Conservation (phyloP, 176 grass and related monocot genomes). For the Poa annua region DNA sequence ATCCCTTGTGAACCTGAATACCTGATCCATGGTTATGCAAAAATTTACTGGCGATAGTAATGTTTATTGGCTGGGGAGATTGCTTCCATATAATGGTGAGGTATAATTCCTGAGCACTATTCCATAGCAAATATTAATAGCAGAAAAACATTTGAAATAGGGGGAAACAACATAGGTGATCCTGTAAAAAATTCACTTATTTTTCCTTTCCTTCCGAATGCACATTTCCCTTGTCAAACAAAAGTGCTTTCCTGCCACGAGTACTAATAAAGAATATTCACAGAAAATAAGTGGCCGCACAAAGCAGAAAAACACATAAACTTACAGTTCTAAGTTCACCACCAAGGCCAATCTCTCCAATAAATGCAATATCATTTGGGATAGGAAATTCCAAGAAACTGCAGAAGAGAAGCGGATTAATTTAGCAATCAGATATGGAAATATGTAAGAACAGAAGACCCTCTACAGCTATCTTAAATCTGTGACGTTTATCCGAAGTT, state of each 20-base stretch:
- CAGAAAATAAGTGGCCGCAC: not conserved
- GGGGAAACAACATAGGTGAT: not conserved
- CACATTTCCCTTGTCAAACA: not conserved
- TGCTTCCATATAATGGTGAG: not conserved
- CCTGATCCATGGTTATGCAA: not conserved
- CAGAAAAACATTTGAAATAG: not conserved
- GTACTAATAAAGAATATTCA: constrained; percentile 27
- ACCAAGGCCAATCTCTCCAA: constrained; percentile 88
- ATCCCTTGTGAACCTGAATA: not conserved
- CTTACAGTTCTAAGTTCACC: constrained; percentile 89
- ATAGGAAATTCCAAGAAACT: constrained; percentile 93
- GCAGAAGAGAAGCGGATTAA: constrained; percentile 33
- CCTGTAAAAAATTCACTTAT: not conserved
- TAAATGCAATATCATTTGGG: constrained; percentile 92
- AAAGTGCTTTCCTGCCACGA: not conserved
- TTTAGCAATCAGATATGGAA: not conserved
- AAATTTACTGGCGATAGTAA: not conserved
- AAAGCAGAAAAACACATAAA: constrained; percentile 32
- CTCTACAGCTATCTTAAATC: constrained; percentile 4
- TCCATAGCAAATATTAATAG: not conserved
- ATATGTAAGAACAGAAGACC: not conserved
- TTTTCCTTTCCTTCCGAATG: not conserved
- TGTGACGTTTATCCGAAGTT: not conserved
- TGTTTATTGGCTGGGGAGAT: constrained; percentile 22
- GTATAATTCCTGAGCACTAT: not conserved